Conservation (phyloP, 371 early-diverging fungal genomes). For the Capillidium rhysosporum region DNA sequence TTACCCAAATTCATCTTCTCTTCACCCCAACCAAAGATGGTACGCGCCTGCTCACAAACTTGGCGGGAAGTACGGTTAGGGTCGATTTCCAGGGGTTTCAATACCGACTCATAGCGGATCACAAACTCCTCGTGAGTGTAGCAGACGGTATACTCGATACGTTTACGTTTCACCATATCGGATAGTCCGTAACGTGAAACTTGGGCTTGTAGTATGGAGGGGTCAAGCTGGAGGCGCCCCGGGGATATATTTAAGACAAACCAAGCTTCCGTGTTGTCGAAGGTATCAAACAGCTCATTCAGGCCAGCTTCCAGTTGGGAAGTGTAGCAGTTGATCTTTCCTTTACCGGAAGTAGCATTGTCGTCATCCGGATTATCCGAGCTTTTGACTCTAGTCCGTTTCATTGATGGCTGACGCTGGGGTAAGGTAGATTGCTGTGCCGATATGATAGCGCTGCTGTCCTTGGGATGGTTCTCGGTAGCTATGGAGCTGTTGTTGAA, state of each 20-base stretch:
- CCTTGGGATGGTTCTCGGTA: constrained; percentile 61
- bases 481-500: constrained; percentile 62
- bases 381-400: constrained; percentile 20
- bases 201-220: constrained; percentile 37
- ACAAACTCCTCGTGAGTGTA: constrained; percentile 44
- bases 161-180: constrained; percentile 31
- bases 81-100: constrained; percentile 22
- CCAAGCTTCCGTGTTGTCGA: constrained; percentile 72
- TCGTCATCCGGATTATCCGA: constrained; percentile 1
- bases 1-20: constrained; percentile 47
- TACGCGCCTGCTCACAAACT: constrained; percentile 23
- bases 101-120: constrained; percentile 36
- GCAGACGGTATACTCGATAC: constrained; percentile 39
- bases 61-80: constrained; percentile 8
- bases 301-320: constrained; percentile 55
- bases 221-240: constrained; percentile 36
- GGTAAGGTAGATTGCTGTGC: constrained; percentile 51
- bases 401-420: constrained; percentile 46
- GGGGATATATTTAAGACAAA: constrained; percentile 66
- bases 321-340: constrained; percentile 26
- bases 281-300: constrained; percentile 51
- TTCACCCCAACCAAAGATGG: constrained; percentile 38
- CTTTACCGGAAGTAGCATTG: constrained; percentile 10
- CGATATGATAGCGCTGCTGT: constrained; percentile 44
- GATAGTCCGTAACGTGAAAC: constrained; percentile 36